A percentile compares a stretch with the other conserved stretches of the same genome.
These are phyloP conservation scores for Microsporum canis DNA, from an alignment of 2,329 filamentous ascomycete genomes.

Conservation along the genomic window DNA sequence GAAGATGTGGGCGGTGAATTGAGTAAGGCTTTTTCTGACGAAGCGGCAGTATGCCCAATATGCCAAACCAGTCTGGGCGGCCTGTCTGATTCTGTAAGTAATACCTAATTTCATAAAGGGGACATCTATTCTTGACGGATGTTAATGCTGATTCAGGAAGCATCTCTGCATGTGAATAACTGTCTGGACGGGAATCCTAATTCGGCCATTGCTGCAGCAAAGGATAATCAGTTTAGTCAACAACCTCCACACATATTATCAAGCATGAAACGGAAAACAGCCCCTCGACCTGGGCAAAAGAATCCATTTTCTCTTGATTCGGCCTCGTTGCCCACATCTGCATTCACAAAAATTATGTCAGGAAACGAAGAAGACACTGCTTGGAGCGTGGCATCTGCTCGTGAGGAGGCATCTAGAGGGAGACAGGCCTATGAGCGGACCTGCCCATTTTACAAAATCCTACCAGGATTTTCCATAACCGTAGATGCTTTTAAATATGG, in stretches of 20 bases:
- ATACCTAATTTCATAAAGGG: constrained; percentile 1
- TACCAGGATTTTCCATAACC: constrained; percentile 83
- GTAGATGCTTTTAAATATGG: constrained; percentile 96
- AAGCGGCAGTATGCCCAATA: constrained; percentile 55
- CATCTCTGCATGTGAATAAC: constrained; percentile 76
- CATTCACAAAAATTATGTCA: constrained; percentile 89
- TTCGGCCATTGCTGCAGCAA: constrained; percentile 7
- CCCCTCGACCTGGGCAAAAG: constrained; percentile 66
- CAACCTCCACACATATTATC: constrained; percentile 29
- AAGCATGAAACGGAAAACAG: constrained; percentile 54
- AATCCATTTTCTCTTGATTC: constrained; percentile 57
- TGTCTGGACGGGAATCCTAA: constrained; percentile 76
- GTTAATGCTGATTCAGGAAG: constrained; percentile 45
- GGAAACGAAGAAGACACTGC: constrained; percentile 79
- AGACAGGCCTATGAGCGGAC: constrained; percentile 80
- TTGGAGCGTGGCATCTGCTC: constrained; percentile 75
- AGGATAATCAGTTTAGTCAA: constrained; percentile 15
- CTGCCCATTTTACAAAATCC: constrained; percentile 97
- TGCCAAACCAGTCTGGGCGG: constrained; percentile 56
- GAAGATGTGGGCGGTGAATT: not conserved
- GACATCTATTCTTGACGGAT: not conserved
- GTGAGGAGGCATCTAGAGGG: constrained; percentile 65
- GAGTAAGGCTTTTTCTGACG: constrained; percentile 7
- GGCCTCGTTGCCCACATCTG: constrained; percentile 45
- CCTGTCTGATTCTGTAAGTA: constrained; percentile 37